Conservation (phyloP, 768 basidiomycete species). For the Rhodosporidiobolus odoratus region DNA sequence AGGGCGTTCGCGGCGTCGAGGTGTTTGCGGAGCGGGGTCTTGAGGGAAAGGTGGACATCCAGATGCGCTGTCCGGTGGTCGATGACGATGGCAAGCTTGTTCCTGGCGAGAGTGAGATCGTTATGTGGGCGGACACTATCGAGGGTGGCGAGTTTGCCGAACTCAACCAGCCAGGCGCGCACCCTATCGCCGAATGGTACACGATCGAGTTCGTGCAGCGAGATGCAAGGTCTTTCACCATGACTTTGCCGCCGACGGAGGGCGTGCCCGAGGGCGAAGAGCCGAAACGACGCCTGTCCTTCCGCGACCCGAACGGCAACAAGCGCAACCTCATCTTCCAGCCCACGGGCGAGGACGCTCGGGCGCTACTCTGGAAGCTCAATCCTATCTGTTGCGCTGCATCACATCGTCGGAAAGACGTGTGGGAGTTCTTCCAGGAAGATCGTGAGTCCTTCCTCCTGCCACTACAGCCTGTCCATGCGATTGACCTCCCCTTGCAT, state of each 20-base stretch:
- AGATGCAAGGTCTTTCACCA: conserved; percentile 38
- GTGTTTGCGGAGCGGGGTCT: conserved; percentile 35
- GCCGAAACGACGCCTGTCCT: conserved; percentile 36
- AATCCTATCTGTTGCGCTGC: conserved; percentile 40
- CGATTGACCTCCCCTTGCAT: neutral
- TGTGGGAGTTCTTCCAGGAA: conserved; percentile 39
- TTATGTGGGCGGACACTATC: conserved; percentile 36
- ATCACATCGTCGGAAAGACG: conserved; percentile 21
- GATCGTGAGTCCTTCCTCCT: conserved; percentile 34
- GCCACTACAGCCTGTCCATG: too few species aligned
- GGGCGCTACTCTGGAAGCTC: conserved; percentile 39
- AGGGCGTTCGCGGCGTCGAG: conserved; percentile 38
- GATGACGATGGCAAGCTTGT: conserved; percentile 26
- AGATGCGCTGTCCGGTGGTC: conserved; percentile 35
- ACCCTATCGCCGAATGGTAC: conserved; percentile 37
- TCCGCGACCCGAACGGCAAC: conserved; percentile 17
- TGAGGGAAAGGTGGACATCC: conserved; percentile 39
- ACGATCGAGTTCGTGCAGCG: conserved; percentile 36
- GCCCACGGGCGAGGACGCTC: conserved; percentile 34
- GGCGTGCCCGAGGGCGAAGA: conserved; percentile 36
- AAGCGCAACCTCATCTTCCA: conserved; percentile 33
- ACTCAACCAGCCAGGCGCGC: conserved; percentile 10
- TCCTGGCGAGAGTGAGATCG: conserved; percentile 27
- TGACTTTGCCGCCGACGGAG: conserved; percentile 38
- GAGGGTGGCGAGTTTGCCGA: conserved; percentile 34